These are phyloP conservation scores for Fusarium sp. DNA, from an alignment of 2,329 filamentous ascomycete genomes.

Conservation along the genomic window DNA sequence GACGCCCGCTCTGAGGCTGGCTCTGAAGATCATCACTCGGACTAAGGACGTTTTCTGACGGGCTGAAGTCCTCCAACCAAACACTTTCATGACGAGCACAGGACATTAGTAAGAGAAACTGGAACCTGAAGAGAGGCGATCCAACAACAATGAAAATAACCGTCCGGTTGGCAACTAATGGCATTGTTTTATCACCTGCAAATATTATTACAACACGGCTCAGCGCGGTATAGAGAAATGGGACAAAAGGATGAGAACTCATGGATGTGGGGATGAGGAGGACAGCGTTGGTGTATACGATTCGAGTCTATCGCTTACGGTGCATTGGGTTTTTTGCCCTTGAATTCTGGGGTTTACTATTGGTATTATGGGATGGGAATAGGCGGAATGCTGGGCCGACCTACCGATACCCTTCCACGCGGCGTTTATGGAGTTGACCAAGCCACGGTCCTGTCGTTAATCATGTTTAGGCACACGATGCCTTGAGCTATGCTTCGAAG, in stretches of 20 bases:
- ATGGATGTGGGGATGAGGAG: conserved; percentile 23
- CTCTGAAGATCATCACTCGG: conserved; percentile 69
- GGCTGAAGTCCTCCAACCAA: background rate
- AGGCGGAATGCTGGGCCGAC: conserved; percentile 36
- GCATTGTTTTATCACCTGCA: conserved; percentile 33
- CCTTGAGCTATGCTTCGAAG: conserved; percentile 31
- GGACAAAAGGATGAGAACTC: conserved; percentile 35
- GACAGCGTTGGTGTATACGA: conserved; percentile 41
- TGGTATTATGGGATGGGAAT: conserved; percentile 30
- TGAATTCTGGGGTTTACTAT: conserved; percentile 31
- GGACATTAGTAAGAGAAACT: background rate
- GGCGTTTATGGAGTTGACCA: conserved; percentile 38
- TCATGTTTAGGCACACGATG: conserved; percentile 15
- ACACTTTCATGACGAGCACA: conserved; percentile 9
- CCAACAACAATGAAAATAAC: conserved; percentile 3
- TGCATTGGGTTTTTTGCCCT: conserved; percentile 29
- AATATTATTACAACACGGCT: conserved; percentile 39
- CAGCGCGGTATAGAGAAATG: conserved; percentile 42
- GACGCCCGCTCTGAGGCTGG: conserved; percentile 70
- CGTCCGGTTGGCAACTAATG: conserved; percentile 26
- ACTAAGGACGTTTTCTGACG: conserved; percentile 48
- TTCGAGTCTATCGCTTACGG: conserved; percentile 43
- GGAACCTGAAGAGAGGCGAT: conserved; percentile 6
- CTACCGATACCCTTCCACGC: conserved; percentile 42
- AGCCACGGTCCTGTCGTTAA: conserved; percentile 20